Evolutionary conservation across 106 monocot genomes (phyloP).

Genomic region (Dioscorea alata): DNA sequence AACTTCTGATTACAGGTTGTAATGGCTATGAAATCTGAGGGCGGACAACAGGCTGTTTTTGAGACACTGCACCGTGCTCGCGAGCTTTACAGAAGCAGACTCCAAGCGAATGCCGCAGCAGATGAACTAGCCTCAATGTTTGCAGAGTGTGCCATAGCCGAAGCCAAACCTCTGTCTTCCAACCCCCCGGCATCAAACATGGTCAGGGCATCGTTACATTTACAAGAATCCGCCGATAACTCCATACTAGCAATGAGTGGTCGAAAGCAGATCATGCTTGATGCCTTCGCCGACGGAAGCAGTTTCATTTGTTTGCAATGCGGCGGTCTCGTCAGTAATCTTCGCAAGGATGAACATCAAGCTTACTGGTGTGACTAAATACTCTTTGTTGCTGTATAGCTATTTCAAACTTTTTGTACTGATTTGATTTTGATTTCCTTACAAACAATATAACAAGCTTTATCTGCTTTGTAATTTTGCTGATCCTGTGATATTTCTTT

Average conservation of each 20-base stretch:
- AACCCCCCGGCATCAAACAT: background rate
- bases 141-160: slow-evolving; percentile 88
- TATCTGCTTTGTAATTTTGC: background rate
- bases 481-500: no score
- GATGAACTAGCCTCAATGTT: slow-evolving; percentile 80
- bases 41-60: slow-evolving; percentile 71
- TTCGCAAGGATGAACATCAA: slow-evolving; percentile 73
- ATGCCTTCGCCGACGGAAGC: slow-evolving; percentile 91
- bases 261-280: slow-evolving; percentile 73
- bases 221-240: slow-evolving; percentile 12
- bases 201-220: background rate
- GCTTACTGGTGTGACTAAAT: slow-evolving; percentile 73
- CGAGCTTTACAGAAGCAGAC: slow-evolving; percentile 56
- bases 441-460: background rate
- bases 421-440: no score
- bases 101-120: slow-evolving; percentile 29
- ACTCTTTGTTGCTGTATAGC: no score
- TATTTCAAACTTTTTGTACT: no score
- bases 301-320: slow-evolving; percentile 91
- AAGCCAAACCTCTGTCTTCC: slow-evolving; percentile 33
- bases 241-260: slow-evolving; percentile 81
- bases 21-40: slow-evolving; percentile 48
- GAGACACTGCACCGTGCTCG: slow-evolving; percentile 66
- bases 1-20: slow-evolving; percentile 34
- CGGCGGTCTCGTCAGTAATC: slow-evolving; percentile 80